Percentiles rank a stretch among this genome's conserved stretches.
Evolutionary conservation across 805 yeast genomes (phyloP).

Genomic region (Candida vaughaniae): DNA sequence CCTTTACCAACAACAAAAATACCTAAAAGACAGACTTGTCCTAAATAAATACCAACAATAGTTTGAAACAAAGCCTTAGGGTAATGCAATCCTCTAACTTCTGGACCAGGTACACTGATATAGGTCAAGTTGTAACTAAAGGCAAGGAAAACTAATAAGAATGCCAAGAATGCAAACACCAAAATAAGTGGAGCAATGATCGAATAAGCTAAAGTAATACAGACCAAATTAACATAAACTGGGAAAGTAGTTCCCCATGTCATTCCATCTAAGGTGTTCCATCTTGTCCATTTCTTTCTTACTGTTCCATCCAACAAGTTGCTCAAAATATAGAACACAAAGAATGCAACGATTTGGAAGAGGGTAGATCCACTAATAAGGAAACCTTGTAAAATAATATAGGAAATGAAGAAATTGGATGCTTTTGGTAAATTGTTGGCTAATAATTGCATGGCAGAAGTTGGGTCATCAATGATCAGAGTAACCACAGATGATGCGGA

Average conservation of each 20-base stretch:
- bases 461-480: conserved; percentile 57
- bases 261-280: conserved; percentile 49
- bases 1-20: conserved; percentile 86
- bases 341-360: conserved; percentile 58
- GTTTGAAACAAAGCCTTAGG: conserved; percentile 90
- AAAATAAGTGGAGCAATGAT: conserved; percentile 82
- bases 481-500: conserved; percentile 70
- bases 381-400: conserved; percentile 67
- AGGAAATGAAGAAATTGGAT: conserved; percentile 70
- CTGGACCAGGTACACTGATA: conserved; percentile 64
- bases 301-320: conserved; percentile 58
- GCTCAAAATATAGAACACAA: conserved; percentile 60
- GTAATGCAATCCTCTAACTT: conserved; percentile 78
- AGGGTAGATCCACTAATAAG: conserved; percentile 63
- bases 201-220: conserved; percentile 64
- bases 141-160: conserved; percentile 70
- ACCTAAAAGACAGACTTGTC: conserved; percentile 84
- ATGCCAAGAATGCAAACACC: conserved; percentile 69
- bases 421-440: conserved; percentile 72
- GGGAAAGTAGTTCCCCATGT: conserved; percentile 81
- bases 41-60: conserved; percentile 82
- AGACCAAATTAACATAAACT: conserved; percentile 67
- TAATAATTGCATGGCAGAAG: conserved; percentile 54
- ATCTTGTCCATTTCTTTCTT: conserved; percentile 66
- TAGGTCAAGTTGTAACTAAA: conserved; percentile 76